phyloP scores from a whole-genome alignment of 1,139 yeast species.

The Meyerozyma athensensis region DNA sequence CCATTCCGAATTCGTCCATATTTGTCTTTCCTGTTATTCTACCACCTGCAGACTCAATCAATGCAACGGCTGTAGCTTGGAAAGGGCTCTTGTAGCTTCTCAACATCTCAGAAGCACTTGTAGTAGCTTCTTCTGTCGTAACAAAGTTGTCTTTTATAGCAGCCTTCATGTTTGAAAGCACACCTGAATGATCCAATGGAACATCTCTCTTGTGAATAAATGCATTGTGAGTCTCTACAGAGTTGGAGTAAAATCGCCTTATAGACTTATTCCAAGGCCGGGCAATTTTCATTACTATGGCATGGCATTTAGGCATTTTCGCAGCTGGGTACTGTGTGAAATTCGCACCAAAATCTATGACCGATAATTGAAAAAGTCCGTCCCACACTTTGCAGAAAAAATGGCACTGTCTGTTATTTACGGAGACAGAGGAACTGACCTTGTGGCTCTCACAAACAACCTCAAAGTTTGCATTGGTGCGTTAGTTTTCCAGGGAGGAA shows the following conservation, averaged over 20 bases:
- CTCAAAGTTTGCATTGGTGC: constrained; percentile 58
- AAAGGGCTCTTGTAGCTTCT: constrained; percentile 65
- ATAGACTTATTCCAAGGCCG: too few species aligned
- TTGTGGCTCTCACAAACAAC: constrained; percentile 46
- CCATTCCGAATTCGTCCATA: constrained; percentile 98
- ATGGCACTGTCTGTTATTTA: constrained; percentile 2
- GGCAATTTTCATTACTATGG: too few species aligned
- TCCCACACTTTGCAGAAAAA: too few species aligned
- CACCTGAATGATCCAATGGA: not conserved
- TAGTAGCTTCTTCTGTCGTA: constrained; percentile 59
- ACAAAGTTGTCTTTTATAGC: constrained; percentile 79
- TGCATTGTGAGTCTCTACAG: too few species aligned
- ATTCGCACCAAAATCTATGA: not conserved
- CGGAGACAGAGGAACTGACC: constrained; percentile 15
- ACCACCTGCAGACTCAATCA: constrained; percentile 51
- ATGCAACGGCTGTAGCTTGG: constrained; percentile 66
- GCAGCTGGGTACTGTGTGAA: too few species aligned
- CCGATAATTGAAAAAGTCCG: not conserved
- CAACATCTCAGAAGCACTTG: constrained; percentile 70
- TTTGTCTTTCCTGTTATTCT: constrained; percentile 78
- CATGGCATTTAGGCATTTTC: not conserved
- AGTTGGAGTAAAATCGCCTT: too few species aligned
- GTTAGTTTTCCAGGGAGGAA: constrained; percentile 27
- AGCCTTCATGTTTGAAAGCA: constrained; percentile 4
- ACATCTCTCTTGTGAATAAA: not conserved